phyloP scores from a whole-genome alignment of 2,329 filamentous ascomycete genomes.

The Scortechinia acanthostroma region DNA sequence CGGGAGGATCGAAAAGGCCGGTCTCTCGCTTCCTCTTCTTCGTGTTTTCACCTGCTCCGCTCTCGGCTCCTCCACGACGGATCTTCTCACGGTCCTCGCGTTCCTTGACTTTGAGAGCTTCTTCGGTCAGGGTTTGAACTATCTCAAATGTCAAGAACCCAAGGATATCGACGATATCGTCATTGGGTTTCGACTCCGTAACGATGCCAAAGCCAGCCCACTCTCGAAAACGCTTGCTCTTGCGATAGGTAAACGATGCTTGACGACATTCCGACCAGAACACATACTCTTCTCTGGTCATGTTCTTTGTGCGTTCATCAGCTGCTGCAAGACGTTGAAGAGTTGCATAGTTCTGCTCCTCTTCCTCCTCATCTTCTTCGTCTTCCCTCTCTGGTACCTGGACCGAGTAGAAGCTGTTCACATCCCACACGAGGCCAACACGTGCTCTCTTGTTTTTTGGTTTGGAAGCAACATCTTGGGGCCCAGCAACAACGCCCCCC shows the following conservation, averaged over 20 bases:
- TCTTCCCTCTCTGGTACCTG: conserved; percentile 5
- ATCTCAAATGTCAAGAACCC: conserved; percentile 11
- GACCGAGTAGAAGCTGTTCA: conserved; percentile 7
- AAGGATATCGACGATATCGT: conserved; percentile 11
- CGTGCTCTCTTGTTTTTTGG: conserved; percentile 5
- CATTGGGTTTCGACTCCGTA: conserved; percentile 8
- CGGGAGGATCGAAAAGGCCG: not conserved
- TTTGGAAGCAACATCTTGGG: conserved; percentile 1
- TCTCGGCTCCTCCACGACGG: not conserved
- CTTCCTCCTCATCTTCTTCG: conserved; percentile 5
- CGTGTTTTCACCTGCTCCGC: not conserved
- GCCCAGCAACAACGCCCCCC: not conserved
- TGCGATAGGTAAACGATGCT: conserved; percentile 11
- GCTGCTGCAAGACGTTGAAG: conserved; percentile 7
- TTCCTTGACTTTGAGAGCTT: conserved; percentile 6
- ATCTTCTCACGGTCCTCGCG: conserved; percentile 1
- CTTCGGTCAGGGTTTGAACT: conserved; percentile 8
- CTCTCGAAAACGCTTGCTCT: conserved; percentile 9
- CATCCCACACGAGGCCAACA: conserved; percentile 7
- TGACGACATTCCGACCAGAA: conserved; percentile 12
- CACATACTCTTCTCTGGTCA: conserved; percentile 10
- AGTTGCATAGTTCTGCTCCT: conserved; percentile 4
- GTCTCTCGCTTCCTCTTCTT: conserved; percentile 1
- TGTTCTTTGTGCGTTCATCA: conserved; percentile 9
- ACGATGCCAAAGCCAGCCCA: conserved; percentile 10